Evolutionary conservation across 2,329 filamentous ascomycete species (phyloP), one percentile per base, ranked within the genome.

Genomic region (Botrytis tulipae): DNA sequence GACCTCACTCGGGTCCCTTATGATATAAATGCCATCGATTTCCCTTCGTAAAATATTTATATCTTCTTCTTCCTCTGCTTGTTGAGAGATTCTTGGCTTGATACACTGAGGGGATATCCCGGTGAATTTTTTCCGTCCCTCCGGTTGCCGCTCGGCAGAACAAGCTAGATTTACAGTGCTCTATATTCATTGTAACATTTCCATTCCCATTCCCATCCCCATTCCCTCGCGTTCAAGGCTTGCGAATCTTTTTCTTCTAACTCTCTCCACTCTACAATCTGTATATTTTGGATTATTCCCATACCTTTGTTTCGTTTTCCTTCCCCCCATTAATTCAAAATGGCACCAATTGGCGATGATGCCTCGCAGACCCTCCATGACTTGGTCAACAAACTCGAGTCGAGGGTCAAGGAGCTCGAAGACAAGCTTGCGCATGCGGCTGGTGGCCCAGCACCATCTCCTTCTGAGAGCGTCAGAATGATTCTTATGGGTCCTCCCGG

Each of bases 401-500:
- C 89, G 82, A 92, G 95, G 81, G 92, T 99, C 80, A 91, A 92
- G 84, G 89, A 93, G 82, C 89, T 99, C 78, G 96, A 99, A 84
- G 84, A 88, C 81, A 90, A 90, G 82, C 86, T 96, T 74, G 82
- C 83, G 78, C 79, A 83, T 81, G 82, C 82, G 79, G 85, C 86
- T 75, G 87, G 88, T 78, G 85, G 86, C 78, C 82, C 85, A 75
- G 86, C 85, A 80, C 87, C 87, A 76, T 51, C 83, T 75, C 79
- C 87, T 57, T 87, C 91, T 78, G 89, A 93, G 78, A 89, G 92
- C 81, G 74, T 99, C 84, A 92, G 96, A 85, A 97, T 99, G 93
- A 94, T 99, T 81, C 87, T 99, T 81, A 98, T 99, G 86, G 96
- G 96, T 54, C 96, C 96, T 82, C 96, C 96, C 73, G 96, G 96